phyloP scores from a whole-genome alignment of 2,329 filamentous ascomycete species.

The Pseudogymnoascus sp. region DNA sequence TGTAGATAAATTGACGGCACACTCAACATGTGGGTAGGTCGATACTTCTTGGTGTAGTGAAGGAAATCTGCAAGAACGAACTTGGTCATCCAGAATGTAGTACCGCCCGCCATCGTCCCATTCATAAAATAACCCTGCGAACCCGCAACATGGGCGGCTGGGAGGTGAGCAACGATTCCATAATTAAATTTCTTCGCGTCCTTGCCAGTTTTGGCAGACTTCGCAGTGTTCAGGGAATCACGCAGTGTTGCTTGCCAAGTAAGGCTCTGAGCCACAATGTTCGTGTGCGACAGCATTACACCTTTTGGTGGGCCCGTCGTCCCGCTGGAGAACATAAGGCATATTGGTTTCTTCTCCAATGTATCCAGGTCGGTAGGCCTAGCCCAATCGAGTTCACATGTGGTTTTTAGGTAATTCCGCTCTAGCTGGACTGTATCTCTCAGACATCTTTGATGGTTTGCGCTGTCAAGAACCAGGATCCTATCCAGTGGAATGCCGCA shows the following conservation, averaged over 20 bases:
- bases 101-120: background rate
- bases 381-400: constrained; percentile 46
- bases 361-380: constrained; percentile 51
- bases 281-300: constrained; percentile 72
- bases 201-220: background rate
- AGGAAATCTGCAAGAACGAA: constrained; percentile 52
- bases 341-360: constrained; percentile 47
- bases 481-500: constrained; percentile 44
- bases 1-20: constrained; percentile 54
- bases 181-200: background rate
- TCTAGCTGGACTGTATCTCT: constrained; percentile 31
- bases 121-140: constrained; percentile 29
- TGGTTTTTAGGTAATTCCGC: constrained; percentile 37
- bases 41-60: constrained; percentile 39
- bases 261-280: constrained; percentile 56
- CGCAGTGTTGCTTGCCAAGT: constrained; percentile 16
- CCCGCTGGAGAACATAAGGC: constrained; percentile 70
- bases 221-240: background rate
- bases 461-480: constrained; percentile 56
- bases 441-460: constrained; percentile 37
- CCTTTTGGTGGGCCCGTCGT: constrained; percentile 80
- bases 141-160: constrained; percentile 57
- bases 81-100: constrained; percentile 50
- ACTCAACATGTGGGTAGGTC: constrained; percentile 47
- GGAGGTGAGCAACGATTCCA: background rate